Conservation (phyloP, 129 eudicot species). For the Chrysanthemum seticuspe region DNA sequence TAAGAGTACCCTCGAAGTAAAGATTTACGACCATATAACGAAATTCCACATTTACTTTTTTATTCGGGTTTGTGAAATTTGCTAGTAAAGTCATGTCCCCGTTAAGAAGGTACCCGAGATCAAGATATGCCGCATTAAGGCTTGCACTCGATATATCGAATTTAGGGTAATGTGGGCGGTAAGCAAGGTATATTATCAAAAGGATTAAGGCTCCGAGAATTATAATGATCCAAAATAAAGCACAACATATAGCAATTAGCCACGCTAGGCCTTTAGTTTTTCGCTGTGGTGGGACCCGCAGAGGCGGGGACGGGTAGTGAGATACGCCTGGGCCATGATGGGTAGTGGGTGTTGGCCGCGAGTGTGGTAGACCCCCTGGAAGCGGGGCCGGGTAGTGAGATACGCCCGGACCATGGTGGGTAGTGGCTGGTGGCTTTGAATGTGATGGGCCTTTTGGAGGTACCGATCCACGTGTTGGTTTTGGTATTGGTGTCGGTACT, state of each 20-base stretch:
- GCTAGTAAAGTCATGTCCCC: conserved; percentile 72
- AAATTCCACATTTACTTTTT: conserved; percentile 65
- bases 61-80: conserved; percentile 90
- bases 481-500: background rate
- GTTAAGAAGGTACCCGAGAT: conserved; percentile 79
- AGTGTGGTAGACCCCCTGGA: conserved; percentile 13
- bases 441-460: too few relatives aligned
- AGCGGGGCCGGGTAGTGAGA: background rate
- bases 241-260: conserved; percentile 69
- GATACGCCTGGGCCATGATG: conserved; percentile 7
- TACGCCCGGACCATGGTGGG: too few relatives aligned
- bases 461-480: background rate
- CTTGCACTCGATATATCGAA: conserved; percentile 68
- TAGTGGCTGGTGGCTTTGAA: too few relatives aligned
- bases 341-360: conserved; percentile 13
- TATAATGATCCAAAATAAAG: conserved; percentile 73
- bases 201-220: conserved; percentile 75
- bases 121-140: conserved; percentile 86
- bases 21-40: conserved; percentile 55
- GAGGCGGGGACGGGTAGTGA: conserved; percentile 31
- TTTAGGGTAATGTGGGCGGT: conserved; percentile 69
- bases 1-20: conserved; percentile 43
- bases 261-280: conserved; percentile 58
- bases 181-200: conserved; percentile 64
- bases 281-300: conserved; percentile 36